phyloP scores from a whole-genome alignment of 2,329 filamentous ascomycete species.

The Fusarium neocosmosporiellum region DNA sequence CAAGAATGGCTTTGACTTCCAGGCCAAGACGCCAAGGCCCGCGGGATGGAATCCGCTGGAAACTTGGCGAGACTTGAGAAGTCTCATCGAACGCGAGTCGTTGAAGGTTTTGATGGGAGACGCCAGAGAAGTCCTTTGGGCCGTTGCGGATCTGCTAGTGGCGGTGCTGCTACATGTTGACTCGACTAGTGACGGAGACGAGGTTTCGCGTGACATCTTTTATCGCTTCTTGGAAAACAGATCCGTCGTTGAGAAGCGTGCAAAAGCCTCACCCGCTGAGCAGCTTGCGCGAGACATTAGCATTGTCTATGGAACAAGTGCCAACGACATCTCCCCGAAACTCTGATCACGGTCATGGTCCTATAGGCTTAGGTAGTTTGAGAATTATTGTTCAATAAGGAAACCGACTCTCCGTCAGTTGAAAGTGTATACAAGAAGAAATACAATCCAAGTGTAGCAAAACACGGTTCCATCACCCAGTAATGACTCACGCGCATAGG shows the following conservation, averaged over 20 bases:
- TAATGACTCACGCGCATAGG: not conserved
- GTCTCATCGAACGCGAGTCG: constrained; percentile 47
- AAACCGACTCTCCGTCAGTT: not conserved
- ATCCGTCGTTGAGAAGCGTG: constrained; percentile 25
- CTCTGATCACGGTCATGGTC: constrained; percentile 29
- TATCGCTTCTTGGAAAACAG: constrained; percentile 51
- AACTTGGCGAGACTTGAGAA: constrained; percentile 55
- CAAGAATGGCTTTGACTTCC: constrained; percentile 33
- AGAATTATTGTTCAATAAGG: not conserved
- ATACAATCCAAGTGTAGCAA: not conserved
- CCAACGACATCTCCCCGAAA: constrained; percentile 28
- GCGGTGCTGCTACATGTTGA: constrained; percentile 57
- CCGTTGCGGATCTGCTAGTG: constrained; percentile 57
- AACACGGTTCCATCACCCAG: not conserved
- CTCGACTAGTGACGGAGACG: constrained; percentile 50
- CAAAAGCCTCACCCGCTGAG: constrained; percentile 35
- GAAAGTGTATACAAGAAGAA: constrained; percentile 10
- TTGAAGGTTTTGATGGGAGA: constrained; percentile 57
- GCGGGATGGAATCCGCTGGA: constrained; percentile 45
- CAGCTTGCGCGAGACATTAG: constrained; percentile 47
- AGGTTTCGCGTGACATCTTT: constrained; percentile 53
- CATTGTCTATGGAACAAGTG: constrained; percentile 51
- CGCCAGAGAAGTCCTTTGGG: constrained; percentile 58
- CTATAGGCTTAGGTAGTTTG: not conserved
- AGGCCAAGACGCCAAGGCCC: constrained; percentile 39